Conservation (phyloP, 257 asterid species). For the Coffea eugenioides region DNA sequence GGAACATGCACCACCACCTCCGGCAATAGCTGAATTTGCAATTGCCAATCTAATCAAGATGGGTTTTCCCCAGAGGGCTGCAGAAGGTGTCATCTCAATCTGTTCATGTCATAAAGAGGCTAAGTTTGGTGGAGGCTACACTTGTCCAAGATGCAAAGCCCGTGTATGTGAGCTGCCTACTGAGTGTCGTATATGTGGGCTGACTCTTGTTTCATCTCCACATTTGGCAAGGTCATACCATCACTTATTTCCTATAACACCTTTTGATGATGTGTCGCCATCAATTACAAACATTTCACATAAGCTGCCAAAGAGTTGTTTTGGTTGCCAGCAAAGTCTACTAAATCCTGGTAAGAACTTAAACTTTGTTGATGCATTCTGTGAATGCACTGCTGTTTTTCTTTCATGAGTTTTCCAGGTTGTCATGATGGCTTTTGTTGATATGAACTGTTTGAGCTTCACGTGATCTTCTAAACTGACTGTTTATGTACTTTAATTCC, state of each 20-base stretch:
- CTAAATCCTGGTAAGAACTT: conserved; percentile 58
- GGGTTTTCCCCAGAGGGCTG: conserved; percentile 99
- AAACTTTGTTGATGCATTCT: neutral
- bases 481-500: neutral
- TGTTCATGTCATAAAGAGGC: conserved; percentile 96
- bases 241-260: conserved; percentile 90
- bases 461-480: neutral
- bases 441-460: neutral
- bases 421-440: neutral
- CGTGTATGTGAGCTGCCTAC: conserved; percentile 93
- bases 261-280: conserved; percentile 75
- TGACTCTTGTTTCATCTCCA: conserved; percentile 96
- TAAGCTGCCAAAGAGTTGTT: conserved; percentile 53
- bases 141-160: conserved; percentile 97
- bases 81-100: conserved; percentile 85
- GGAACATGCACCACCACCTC: conserved; percentile 98
- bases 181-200: conserved; percentile 83
- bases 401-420: neutral
- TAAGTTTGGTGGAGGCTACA: conserved; percentile 92
- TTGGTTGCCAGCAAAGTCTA: conserved; percentile 88
- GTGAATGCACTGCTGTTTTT: neutral
- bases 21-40: conserved; percentile 98
- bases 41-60: conserved; percentile 86
- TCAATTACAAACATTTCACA: conserved; percentile 43
- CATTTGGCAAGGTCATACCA: conserved; percentile 97